Evolutionary conservation across 345 rosid species (phyloP).

Genomic region (Heritiera fomes): DNA sequence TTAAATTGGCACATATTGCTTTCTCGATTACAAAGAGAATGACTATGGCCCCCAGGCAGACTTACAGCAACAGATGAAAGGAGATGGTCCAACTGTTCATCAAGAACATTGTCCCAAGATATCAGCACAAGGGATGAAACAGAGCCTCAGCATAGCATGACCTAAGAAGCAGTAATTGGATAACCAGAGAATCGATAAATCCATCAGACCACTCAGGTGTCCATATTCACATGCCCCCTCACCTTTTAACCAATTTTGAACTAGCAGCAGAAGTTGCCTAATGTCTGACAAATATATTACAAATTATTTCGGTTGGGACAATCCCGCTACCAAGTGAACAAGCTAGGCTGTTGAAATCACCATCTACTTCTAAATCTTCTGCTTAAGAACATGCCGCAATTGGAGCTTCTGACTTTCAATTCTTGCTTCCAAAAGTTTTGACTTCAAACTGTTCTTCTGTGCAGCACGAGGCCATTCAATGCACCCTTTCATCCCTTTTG

Average conservation of each 20-base stretch:
- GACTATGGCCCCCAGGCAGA: neutral
- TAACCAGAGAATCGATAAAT: neutral
- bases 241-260: constrained; percentile 13
- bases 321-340: constrained; percentile 9
- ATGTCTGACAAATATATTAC: neutral
- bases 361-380: constrained; percentile 48
- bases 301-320: constrained; percentile 15
- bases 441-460: constrained; percentile 84
- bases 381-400: constrained; percentile 79
- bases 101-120: neutral
- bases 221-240: constrained; percentile 16
- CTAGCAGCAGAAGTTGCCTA: constrained; percentile 11
- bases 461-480: constrained; percentile 89
- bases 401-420: constrained; percentile 80
- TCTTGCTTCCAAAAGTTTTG: constrained; percentile 88
- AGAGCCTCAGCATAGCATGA: constrained; percentile 19
- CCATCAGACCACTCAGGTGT: neutral
- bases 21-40: too few species aligned
- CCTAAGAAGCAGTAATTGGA: neutral
- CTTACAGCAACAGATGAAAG: constrained; percentile 9
- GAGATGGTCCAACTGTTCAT: constrained; percentile 1
- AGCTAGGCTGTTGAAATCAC: constrained; percentile 18
- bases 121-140: constrained; percentile 2
- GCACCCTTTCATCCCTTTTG: constrained; percentile 90
- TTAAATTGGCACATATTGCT: constrained; percentile 15